Evolutionary conservation across 2,329 filamentous ascomycete genomes (phyloP).

Genomic region (Coccinonectria pachysandricola): DNA sequence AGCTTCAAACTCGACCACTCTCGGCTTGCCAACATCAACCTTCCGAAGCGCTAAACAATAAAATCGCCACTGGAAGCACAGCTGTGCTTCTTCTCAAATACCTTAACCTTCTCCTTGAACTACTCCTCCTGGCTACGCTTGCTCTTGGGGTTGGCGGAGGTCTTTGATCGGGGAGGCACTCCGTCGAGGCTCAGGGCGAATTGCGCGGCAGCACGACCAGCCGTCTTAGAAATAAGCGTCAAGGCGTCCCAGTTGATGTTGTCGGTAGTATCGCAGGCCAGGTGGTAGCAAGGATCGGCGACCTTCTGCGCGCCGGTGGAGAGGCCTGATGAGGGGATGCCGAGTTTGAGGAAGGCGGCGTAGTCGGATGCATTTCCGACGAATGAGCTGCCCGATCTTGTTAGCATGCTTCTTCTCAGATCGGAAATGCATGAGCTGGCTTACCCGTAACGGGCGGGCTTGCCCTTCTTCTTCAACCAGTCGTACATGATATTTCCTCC

Average conservation of each 20-base stretch:
- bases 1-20: too few relatives aligned
- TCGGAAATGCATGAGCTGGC: neutral
- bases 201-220: constrained; percentile 39
- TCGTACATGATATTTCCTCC: constrained; percentile 26
- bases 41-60: constrained; percentile 15
- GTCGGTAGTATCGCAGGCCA: constrained; percentile 28
- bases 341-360: constrained; percentile 29
- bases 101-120: constrained; percentile 15
- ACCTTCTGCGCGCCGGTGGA: constrained; percentile 29
- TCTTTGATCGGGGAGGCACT: constrained; percentile 23
- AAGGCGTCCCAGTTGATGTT: constrained; percentile 33
- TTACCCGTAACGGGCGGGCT: constrained; percentile 22
- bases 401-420: constrained; percentile 1
- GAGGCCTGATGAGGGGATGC: constrained; percentile 30
- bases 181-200: constrained; percentile 27
- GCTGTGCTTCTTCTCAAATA: constrained; percentile 19
- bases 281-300: constrained; percentile 29
- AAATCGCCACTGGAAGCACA: constrained; percentile 17
- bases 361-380: constrained; percentile 31
- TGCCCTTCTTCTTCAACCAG: constrained; percentile 26
- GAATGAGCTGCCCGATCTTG: neutral
- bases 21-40: too few relatives aligned
- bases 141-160: constrained; percentile 17
- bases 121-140: constrained; percentile 13
- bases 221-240: constrained; percentile 30